These are phyloP conservation scores for Phytophthora ohioensis DNA, from an alignment of 352 stramenopile genomes.

Conservation along the genomic window DNA sequence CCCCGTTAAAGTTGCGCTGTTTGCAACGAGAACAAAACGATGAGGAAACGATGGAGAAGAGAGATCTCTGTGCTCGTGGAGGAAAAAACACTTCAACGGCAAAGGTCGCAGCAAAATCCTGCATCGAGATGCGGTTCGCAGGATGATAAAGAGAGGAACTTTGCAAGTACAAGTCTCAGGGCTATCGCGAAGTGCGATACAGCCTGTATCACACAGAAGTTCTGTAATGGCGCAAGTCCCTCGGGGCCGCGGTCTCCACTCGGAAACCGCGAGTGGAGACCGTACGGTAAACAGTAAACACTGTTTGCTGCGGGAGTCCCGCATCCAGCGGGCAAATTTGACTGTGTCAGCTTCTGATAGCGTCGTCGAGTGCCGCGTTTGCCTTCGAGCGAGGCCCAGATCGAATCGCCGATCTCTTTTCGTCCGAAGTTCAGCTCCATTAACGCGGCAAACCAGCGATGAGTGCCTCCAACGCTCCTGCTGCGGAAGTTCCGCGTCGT, in stretches of 20 bases:
- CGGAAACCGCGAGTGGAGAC: not conserved
- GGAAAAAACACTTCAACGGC: constrained; percentile 18
- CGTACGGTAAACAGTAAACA: not conserved
- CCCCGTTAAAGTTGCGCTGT: constrained; percentile 30
- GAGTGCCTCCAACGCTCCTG: not conserved
- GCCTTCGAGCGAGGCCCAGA: constrained; percentile 6
- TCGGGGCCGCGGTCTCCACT: constrained; percentile 10
- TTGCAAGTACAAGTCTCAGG: not conserved
- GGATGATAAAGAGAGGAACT: not conserved
- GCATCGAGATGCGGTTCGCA: not conserved
- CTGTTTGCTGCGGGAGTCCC: not conserved
- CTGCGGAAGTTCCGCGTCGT: not conserved
- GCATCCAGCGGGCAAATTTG: not conserved
- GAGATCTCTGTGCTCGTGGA: not conserved
- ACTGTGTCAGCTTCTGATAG: constrained; percentile 24
- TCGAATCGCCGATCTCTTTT: not conserved
- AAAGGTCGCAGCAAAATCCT: not conserved
- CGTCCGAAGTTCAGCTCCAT: not conserved
- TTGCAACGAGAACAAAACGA: constrained; percentile 7
- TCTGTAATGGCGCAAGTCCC: constrained; percentile 5
- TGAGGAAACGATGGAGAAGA: constrained; percentile 6
- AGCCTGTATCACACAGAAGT: too few species aligned
- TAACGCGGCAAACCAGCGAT: constrained; percentile 4
- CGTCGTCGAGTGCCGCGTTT: constrained; percentile 5
- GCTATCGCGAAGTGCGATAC: constrained; percentile 5